Evolutionary conservation across 306 rosid genomes (phyloP).

Genomic region (Begonia peltatifolia): DNA sequence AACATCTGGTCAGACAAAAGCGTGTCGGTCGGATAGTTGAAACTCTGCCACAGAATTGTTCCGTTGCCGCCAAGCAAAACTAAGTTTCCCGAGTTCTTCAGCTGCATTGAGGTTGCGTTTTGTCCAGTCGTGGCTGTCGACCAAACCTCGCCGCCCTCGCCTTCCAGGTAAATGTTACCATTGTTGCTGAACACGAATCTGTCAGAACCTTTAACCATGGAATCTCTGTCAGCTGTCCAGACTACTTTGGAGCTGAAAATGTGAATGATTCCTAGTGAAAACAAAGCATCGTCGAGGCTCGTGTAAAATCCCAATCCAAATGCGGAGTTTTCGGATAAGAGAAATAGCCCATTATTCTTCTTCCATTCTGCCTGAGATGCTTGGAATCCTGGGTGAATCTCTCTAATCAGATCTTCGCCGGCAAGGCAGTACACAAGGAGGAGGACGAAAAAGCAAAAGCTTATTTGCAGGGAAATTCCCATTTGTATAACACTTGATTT

Average conservation of each 20-base stretch:
- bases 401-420: slow-evolving; percentile 10
- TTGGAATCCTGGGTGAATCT: slow-evolving; percentile 20
- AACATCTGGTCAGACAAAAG: slow-evolving; percentile 38
- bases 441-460: not conserved
- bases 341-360: slow-evolving; percentile 45
- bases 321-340: slow-evolving; percentile 26
- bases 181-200: slow-evolving; percentile 22
- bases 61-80: slow-evolving; percentile 24
- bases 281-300: slow-evolving; percentile 27
- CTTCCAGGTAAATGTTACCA: slow-evolving; percentile 21
- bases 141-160: slow-evolving; percentile 15
- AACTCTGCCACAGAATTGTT: slow-evolving; percentile 44
- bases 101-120: slow-evolving; percentile 20
- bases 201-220: slow-evolving; percentile 13
- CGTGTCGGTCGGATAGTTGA: slow-evolving; percentile 38
- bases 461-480: not conserved
- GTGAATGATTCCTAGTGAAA: slow-evolving; percentile 40
- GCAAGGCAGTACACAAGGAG: slow-evolving; percentile 1
- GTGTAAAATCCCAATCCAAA: slow-evolving; percentile 50
- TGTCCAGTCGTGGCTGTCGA: slow-evolving; percentile 26
- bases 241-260: slow-evolving; percentile 12
- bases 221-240: slow-evolving; percentile 55
- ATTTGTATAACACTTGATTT: too few relatives aligned
- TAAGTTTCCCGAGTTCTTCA: slow-evolving; percentile 38
- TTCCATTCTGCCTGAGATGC: slow-evolving; percentile 63